These are phyloP conservation scores for Oryza officinalis DNA, from an alignment of 176 grass and related monocot genomes.

Conservation along the genomic window DNA sequence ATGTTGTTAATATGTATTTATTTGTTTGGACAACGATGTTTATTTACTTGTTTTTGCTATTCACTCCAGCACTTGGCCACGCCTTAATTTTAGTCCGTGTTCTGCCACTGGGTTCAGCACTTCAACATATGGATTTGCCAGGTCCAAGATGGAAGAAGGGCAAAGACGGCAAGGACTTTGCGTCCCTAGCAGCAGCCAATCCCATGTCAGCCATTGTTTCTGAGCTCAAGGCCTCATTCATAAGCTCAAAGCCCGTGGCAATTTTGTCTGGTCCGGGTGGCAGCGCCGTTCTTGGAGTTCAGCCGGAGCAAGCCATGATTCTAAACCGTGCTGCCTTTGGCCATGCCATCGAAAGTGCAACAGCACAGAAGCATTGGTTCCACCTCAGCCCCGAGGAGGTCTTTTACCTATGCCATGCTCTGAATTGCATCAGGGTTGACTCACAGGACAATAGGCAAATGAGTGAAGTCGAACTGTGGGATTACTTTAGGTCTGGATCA, in stretches of 20 bases:
- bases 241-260: not conserved
- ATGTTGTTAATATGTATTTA: not conserved
- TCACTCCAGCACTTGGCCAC: not conserved
- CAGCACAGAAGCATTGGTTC: constrained; percentile 36
- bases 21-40: not conserved
- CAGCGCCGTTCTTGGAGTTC: constrained; percentile 17
- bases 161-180: constrained; percentile 50
- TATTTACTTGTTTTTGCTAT: not conserved
- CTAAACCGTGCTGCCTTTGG: constrained; percentile 49
- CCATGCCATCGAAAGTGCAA: constrained; percentile 4
- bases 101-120: not conserved
- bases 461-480: constrained; percentile 43
- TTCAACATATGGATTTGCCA: constrained; percentile 12
- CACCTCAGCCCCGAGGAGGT: constrained; percentile 62
- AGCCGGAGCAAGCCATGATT: not conserved
- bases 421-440: constrained; percentile 45
- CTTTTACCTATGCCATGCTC: constrained; percentile 56
- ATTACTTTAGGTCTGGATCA: constrained; percentile 24
- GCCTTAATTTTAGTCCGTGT: too few species aligned
- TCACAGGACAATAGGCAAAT: not conserved
- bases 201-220: constrained; percentile 58
- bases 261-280: not conserved
- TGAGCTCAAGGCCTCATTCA: constrained; percentile 41
- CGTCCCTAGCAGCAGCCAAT: constrained; percentile 32
- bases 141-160: constrained; percentile 57